Evolutionary conservation across 2,329 filamentous ascomycete species (phyloP), one percentile per base, ranked within the genome.

Genomic region (Torrubiella hemipterigena): DNA sequence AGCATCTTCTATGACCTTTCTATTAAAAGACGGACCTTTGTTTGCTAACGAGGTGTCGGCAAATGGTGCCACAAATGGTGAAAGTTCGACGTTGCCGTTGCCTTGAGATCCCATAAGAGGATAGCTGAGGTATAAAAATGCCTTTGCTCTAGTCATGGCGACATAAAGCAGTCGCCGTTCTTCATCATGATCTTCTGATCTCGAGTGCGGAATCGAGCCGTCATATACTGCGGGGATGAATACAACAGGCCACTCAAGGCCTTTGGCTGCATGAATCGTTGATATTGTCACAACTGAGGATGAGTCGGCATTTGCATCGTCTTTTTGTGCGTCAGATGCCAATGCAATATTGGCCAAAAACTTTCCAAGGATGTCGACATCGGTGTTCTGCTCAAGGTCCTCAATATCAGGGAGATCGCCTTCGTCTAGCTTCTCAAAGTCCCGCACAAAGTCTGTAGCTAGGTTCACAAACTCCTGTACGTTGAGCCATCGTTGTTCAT

Each of bases 241-340:
- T 1, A 96, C 85, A 2, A 94, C 69, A 0, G 89, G 89, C 91
- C 91, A 98, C 52, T 98, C 89, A 1, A 98, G 65, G 4, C 89
- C 89, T 54, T 98, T 98, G 3, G 89, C 85, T 1, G 87, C 86
- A 50, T 98, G 89, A 9, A 98, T 95, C 0, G 89, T 98, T 6
- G 86, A 95, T 16, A 98, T 84, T 0, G 87, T 95, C 14, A 96
- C 73, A 43, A 82, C 66, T 3, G 71, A 63, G 17, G 65, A 69
- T 17, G 63, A 63, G 31, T 71, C 66, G 15, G 65, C 63, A 3
- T 68, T 64, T 3, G 70, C 65, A 8, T 73, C 67, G 16, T 75
- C 69, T 13, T 71, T 73, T 43, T 84, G 77, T 0, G 78, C 70
- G 39, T 93, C 84, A 0, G 84, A 79, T 3, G 84, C 81, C n/a